Percentiles rank a stretch among this genome's conserved stretches.
Conservation (phyloP, 768 basidiomycete genomes). For the Pleurotus eryngii region DNA sequence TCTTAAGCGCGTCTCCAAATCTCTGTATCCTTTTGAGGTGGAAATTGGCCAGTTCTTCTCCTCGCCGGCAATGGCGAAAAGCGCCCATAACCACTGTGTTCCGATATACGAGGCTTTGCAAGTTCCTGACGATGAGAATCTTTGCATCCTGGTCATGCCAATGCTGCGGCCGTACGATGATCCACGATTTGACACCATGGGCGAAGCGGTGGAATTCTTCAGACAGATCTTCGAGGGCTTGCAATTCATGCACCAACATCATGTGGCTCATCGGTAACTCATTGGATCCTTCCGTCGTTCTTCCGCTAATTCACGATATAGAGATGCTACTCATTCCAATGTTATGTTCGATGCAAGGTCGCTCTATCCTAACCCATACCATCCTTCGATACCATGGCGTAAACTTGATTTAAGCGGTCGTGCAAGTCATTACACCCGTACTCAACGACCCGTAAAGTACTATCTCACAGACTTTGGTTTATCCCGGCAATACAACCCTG, state of each 20-base stretch:
- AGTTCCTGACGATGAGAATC: conserved; percentile 17
- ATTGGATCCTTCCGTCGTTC: no score
- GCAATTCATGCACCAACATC: conserved; percentile 24
- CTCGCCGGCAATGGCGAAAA: conserved; percentile 1
- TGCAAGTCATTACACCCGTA: conserved; percentile 13
- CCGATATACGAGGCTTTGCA: conserved; percentile 21
- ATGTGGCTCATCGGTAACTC: conserved; percentile 10
- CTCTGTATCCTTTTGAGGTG: conserved; percentile 22
- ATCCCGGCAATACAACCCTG: conserved; percentile 21
- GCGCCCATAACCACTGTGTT: conserved; percentile 32
- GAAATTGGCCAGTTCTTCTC: conserved; percentile 24
- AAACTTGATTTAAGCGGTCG: conserved; percentile 14
- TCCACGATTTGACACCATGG: conserved; percentile 30
- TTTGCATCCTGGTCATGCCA: conserved; percentile 25
- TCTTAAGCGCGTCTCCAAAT: conserved; percentile 22
- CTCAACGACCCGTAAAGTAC: conserved; percentile 20
- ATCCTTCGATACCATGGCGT: conserved; percentile 13
- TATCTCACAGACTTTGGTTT: conserved; percentile 31
- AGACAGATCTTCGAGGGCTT: no score
- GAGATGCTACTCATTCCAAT: conserved; percentile 22
- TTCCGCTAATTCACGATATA: no score
- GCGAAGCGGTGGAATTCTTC: conserved; percentile 29
- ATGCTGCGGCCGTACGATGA: conserved; percentile 18
- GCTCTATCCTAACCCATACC: conserved; percentile 17
- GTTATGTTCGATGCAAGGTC: conserved; percentile 23